Conservation (phyloP, 441 rosid species). For the Jatropha podagrica region DNA sequence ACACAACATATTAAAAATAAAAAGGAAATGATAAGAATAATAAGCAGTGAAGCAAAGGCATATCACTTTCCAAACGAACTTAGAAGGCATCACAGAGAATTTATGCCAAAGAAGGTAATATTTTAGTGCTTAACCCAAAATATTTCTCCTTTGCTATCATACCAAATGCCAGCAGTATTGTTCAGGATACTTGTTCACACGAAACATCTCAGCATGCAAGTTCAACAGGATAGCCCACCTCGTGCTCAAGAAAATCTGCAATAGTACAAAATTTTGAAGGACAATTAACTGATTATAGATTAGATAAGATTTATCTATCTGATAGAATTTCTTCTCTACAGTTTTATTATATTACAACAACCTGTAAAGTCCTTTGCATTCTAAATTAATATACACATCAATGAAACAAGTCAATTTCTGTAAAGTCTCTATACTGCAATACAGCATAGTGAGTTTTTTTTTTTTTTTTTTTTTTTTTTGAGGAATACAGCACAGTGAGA, state of each 20-base stretch:
- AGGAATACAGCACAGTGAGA: neutral
- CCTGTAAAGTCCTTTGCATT: too few species aligned
- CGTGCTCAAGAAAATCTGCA: constrained; percentile 97
- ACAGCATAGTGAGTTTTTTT: neutral
- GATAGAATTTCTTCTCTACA: too few species aligned
- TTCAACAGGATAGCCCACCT: constrained; percentile 98
- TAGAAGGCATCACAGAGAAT: constrained; percentile 6
- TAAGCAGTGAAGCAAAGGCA: neutral
- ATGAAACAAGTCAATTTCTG: too few species aligned
- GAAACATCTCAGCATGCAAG: constrained; percentile 98
- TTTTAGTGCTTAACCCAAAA: neutral
- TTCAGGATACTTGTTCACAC: constrained; percentile 99
- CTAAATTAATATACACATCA: too few species aligned
- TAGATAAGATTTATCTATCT: too few species aligned
- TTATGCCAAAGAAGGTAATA: neutral
- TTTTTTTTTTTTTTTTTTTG: too few species aligned
- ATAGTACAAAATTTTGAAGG: constrained; percentile 12
- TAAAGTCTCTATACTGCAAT: too few species aligned
- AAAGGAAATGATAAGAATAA: neutral
- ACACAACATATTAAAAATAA: neutral
- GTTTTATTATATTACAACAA: too few species aligned
- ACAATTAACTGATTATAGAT: too few species aligned
- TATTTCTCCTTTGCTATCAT: neutral
- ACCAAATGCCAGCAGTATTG: neutral
- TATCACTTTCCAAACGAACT: neutral